A percentile compares a stretch with the other conserved stretches of the same genome.
phyloP scores from a whole-genome alignment of 83 land plant species.

The Picea abies region DNA sequence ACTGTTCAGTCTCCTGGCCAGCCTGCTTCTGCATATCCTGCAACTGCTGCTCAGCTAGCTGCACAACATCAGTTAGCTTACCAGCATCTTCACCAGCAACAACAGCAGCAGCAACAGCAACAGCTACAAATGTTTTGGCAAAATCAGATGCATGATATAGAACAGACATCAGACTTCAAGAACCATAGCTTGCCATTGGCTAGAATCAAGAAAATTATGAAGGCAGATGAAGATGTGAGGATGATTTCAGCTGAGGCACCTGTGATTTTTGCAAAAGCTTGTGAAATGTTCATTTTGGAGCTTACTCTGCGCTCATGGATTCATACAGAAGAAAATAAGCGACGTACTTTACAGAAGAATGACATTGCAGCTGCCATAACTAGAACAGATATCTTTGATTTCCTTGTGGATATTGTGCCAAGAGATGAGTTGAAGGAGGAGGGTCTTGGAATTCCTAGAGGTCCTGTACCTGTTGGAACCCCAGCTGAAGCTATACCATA shows the following conservation, averaged over 20 bases:
- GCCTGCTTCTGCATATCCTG: slow-evolving; percentile 36
- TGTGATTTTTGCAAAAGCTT: slow-evolving; percentile 72
- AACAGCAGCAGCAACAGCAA: slow-evolving; percentile 46
- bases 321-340: slow-evolving; percentile 71
- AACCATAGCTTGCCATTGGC: slow-evolving; percentile 67
- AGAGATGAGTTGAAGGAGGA: slow-evolving; percentile 73
- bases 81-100: slow-evolving; percentile 59
- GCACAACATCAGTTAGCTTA: slow-evolving; percentile 43
- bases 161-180: slow-evolving; percentile 54
- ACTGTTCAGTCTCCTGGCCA: slow-evolving; percentile 36
- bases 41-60: slow-evolving; percentile 27
- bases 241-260: slow-evolving; percentile 83
- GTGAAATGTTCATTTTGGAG: slow-evolving; percentile 74
- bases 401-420: slow-evolving; percentile 69
- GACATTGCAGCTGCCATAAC: slow-evolving; percentile 77
- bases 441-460: slow-evolving; percentile 52
- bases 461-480: slow-evolving; percentile 51
- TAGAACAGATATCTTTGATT: slow-evolving; percentile 71
- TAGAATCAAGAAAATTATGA: slow-evolving; percentile 67
- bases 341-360: slow-evolving; percentile 69
- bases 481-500: slow-evolving; percentile 46
- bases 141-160: slow-evolving; percentile 49
- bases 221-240: slow-evolving; percentile 72
- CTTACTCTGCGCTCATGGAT: slow-evolving; percentile 68
- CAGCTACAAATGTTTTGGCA: slow-evolving; percentile 62